Conservation (phyloP, 805 yeast genomes). For the Kazachstania kunashirensis region DNA sequence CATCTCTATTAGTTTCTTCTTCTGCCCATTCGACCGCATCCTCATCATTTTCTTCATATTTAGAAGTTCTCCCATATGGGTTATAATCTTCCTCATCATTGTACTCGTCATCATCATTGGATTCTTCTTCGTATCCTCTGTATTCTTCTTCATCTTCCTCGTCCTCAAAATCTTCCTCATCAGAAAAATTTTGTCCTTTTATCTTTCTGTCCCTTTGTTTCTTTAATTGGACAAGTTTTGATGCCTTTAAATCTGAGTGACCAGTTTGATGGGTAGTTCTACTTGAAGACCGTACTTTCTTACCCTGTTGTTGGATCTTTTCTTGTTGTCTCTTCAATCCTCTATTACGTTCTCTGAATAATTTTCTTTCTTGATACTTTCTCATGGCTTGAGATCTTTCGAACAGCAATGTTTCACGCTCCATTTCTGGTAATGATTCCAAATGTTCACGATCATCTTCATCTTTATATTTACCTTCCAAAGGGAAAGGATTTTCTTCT, state of each 20-base stretch:
- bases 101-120: constrained; percentile 32
- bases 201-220: constrained; percentile 63
- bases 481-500: constrained; percentile 72
- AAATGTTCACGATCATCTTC: constrained; percentile 62
- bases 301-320: constrained; percentile 18
- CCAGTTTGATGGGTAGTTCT: constrained; percentile 34
- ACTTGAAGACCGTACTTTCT: constrained; percentile 23
- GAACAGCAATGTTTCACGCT: constrained; percentile 81
- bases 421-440: constrained; percentile 74
- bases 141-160: constrained; percentile 36
- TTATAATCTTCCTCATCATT: constrained; percentile 35
- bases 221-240: constrained; percentile 61
- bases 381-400: constrained; percentile 92
- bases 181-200: constrained; percentile 34
- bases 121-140: constrained; percentile 32
- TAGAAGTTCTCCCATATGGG: constrained; percentile 25
- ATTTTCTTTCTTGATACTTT: constrained; percentile 71
- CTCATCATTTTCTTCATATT: constrained; percentile 35
- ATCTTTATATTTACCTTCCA: constrained; percentile 84
- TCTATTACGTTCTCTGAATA: constrained; percentile 73
- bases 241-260: constrained; percentile 32
- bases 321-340: constrained; percentile 30
- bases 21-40: constrained; percentile 43
- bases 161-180: constrained; percentile 37
- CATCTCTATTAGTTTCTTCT: constrained; percentile 33